These are phyloP conservation scores for Paecilomyces formosus DNA, from an alignment of 2,329 filamentous ascomycete species.

Conservation along the genomic window DNA sequence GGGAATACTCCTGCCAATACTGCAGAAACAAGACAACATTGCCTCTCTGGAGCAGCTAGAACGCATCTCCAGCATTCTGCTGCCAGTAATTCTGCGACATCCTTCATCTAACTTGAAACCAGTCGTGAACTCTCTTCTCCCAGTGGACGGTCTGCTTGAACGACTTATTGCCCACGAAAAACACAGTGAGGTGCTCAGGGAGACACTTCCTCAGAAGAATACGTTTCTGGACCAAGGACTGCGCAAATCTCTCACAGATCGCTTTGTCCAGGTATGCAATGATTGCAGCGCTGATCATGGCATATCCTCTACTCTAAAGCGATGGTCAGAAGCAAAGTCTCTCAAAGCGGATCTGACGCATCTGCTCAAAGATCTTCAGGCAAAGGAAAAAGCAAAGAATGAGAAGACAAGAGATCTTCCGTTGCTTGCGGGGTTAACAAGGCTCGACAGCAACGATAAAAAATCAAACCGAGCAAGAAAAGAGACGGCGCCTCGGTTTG, in stretches of 20 bases:
- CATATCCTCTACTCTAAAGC: background rate
- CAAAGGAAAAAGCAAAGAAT: background rate
- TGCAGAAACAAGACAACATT: constrained; percentile 2
- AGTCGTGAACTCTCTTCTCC: constrained; percentile 1
- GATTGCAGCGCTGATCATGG: constrained; percentile 6
- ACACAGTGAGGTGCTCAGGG: constrained; percentile 2
- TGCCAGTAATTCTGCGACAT: constrained; percentile 4
- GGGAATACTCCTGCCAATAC: constrained; percentile 3
- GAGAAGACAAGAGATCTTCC: background rate
- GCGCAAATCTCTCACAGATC: background rate
- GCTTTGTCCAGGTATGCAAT: constrained; percentile 4
- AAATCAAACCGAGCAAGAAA: background rate
- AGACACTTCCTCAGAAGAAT: constrained; percentile 5
- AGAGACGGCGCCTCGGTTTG: background rate
- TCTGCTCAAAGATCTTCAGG: constrained; percentile 1
- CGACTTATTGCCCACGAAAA: constrained; percentile 5
- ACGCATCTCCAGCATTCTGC: constrained; percentile 5
- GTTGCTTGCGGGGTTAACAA: background rate
- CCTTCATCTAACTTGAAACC: constrained; percentile 2
- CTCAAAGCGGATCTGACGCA: constrained; percentile 1
- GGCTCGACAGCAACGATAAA: background rate
- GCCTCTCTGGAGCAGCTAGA: constrained; percentile 2
- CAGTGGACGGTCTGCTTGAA: constrained; percentile 3
- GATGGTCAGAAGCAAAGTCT: constrained; percentile 1
- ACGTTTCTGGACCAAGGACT: constrained; percentile 1